Percentiles rank a stretch among this genome's conserved stretches.
phyloP scores from a whole-genome alignment of 2,329 filamentous ascomycete species.

The Kalaharituber pfeilii region DNA sequence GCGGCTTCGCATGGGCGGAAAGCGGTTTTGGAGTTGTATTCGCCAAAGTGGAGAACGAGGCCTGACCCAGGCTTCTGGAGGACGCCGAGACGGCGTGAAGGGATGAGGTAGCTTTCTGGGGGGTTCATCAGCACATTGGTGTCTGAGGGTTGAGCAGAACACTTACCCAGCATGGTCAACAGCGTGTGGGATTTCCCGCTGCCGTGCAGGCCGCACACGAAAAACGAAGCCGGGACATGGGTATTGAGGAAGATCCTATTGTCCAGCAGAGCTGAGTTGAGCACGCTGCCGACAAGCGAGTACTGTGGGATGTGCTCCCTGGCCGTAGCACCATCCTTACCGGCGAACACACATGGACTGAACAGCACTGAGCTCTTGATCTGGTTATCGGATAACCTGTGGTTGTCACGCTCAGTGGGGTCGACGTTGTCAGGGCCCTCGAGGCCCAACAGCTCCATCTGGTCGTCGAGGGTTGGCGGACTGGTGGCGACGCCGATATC shows the following conservation, averaged over 20 bases:
- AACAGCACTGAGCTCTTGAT: no score
- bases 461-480: no score
- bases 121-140: constrained; percentile 42
- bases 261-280: background rate
- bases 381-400: no score
- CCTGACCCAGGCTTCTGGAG: constrained; percentile 35
- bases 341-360: no score
- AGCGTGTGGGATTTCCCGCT: constrained; percentile 47
- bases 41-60: constrained; percentile 40
- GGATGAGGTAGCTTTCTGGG: constrained; percentile 32
- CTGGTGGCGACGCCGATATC: no score
- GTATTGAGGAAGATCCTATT: constrained; percentile 28
- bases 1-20: constrained; percentile 36
- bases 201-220: constrained; percentile 48
- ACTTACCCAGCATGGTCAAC: constrained; percentile 33
- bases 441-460: no score
- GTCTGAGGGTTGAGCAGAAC: no score
- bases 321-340: no score
- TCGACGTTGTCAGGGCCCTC: no score
- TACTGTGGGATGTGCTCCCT: no score
- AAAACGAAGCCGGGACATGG: constrained; percentile 38
- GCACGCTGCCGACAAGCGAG: background rate
- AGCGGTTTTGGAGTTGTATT: constrained; percentile 29
- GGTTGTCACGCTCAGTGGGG: no score
- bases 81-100: constrained; percentile 27